A percentile compares a stretch with the other conserved stretches of the same genome.
Conservation (phyloP, 2,329 filamentous ascomycete genomes). For the Venturia oleaginea region DNA sequence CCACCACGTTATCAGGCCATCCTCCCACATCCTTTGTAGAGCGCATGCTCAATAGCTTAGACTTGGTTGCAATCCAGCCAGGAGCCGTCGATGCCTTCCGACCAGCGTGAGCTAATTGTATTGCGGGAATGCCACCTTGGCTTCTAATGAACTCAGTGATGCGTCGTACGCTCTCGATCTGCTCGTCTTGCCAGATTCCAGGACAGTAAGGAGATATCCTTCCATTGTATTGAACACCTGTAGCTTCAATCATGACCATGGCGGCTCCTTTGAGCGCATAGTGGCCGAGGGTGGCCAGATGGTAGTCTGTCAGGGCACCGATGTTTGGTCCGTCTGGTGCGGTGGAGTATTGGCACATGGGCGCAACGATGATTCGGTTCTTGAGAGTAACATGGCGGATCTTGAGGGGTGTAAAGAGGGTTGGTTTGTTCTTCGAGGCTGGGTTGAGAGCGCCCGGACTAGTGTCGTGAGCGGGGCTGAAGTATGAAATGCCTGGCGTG, state of each 20-base stretch:
- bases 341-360: slow-evolving; percentile 31
- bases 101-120: slow-evolving; percentile 30
- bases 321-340: slow-evolving; percentile 26
- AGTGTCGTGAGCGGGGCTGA: slow-evolving; percentile 10
- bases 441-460: slow-evolving; percentile 5
- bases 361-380: slow-evolving; percentile 29
- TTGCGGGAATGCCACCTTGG: slow-evolving; percentile 24
- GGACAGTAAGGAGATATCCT: slow-evolving; percentile 29
- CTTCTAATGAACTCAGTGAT: slow-evolving; percentile 28
- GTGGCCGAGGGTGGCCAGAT: slow-evolving; percentile 29
- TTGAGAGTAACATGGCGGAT: slow-evolving; percentile 27
- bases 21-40: slow-evolving; percentile 24
- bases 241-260: slow-evolving; percentile 28
- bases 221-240: slow-evolving; percentile 27
- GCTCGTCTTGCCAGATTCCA: slow-evolving; percentile 28
- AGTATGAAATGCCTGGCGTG: slow-evolving; percentile 8
- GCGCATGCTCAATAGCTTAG: slow-evolving; percentile 21
- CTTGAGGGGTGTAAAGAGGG: slow-evolving; percentile 28
- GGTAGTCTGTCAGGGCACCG: slow-evolving; percentile 27
- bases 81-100: slow-evolving; percentile 27
- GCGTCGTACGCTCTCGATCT: slow-evolving; percentile 25
- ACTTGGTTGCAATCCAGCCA: slow-evolving; percentile 22
- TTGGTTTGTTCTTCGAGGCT: slow-evolving; percentile 18
- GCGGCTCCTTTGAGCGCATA: slow-evolving; percentile 30
- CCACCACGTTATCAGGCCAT: slow-evolving; percentile 26